phyloP scores from a whole-genome alignment of 2,329 filamentous ascomycete genomes.

The Drechmeria coniospora region DNA sequence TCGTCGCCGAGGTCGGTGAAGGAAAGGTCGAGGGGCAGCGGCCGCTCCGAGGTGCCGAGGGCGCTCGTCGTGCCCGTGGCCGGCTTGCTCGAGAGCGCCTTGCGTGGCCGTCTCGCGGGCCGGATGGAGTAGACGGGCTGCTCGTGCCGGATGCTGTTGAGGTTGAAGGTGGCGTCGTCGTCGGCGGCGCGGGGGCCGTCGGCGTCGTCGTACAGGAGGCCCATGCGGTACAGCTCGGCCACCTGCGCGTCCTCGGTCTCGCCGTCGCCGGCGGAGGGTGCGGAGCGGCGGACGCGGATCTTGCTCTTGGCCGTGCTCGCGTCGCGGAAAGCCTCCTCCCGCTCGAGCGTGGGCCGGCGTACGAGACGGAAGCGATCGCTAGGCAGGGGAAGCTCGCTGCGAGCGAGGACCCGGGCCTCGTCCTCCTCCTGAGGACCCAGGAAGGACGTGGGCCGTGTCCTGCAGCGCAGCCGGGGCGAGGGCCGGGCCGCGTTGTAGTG shows the following conservation, averaged over 20 bases:
- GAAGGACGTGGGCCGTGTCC: background rate
- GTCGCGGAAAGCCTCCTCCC: slow-evolving; percentile 31
- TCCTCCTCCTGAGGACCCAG: slow-evolving; percentile 7
- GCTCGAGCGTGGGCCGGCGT: slow-evolving; percentile 26
- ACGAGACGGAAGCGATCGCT: slow-evolving; percentile 17
- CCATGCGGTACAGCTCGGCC: slow-evolving; percentile 27
- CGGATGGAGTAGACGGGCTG: slow-evolving; percentile 23
- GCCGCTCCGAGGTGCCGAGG: slow-evolving; percentile 10
- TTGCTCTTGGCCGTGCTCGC: slow-evolving; percentile 19
- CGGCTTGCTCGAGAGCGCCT: too few relatives aligned
- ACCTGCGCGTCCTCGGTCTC: slow-evolving; percentile 20
- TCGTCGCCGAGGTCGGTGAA: slow-evolving; percentile 27
- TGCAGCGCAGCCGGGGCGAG: slow-evolving; percentile 2
- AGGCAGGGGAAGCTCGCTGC: slow-evolving; percentile 19
- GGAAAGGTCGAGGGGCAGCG: slow-evolving; percentile 23
- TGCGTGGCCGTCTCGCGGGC: slow-evolving; percentile 17
- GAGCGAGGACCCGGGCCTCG: slow-evolving; percentile 20
- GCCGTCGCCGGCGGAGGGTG: slow-evolving; percentile 1
- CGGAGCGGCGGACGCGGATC: slow-evolving; percentile 10
- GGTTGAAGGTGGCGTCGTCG: slow-evolving; percentile 17
- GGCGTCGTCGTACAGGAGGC: slow-evolving; percentile 28
- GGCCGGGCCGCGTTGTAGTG: slow-evolving; percentile 1
- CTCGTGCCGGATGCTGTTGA: slow-evolving; percentile 22
- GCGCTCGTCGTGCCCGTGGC: too few relatives aligned
- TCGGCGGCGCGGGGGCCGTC: slow-evolving; percentile 17